Percentiles rank a stretch among this genome's conserved stretches.
Conservation (phyloP, 371 early-diverging fungal genomes). For the Dichotomocladium elegans region DNA sequence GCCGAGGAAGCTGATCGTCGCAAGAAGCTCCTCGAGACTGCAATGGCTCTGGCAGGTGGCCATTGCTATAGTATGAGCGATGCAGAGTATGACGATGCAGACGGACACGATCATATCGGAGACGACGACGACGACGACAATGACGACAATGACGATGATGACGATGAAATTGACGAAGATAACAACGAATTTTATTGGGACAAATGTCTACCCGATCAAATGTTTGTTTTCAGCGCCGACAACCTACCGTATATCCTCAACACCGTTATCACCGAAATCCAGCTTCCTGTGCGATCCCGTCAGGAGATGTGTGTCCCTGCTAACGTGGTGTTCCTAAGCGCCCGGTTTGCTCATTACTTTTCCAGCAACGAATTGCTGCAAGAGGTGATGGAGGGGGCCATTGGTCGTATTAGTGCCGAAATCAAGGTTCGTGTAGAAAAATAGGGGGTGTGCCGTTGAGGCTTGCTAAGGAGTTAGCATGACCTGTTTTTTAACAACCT, state of each 20-base stretch:
- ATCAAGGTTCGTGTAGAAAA: constrained; percentile 46
- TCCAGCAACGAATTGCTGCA: constrained; percentile 69
- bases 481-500: not conserved
- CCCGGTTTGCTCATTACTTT: constrained; percentile 84
- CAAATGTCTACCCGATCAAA: constrained; percentile 76
- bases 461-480: not conserved
- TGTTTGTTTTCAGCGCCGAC: constrained; percentile 83
- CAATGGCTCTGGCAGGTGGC: constrained; percentile 24
- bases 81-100: constrained; percentile 2
- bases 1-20: constrained; percentile 48
- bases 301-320: constrained; percentile 73
- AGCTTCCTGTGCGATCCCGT: constrained; percentile 46
- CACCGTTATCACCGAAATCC: constrained; percentile 62
- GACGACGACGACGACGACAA: constrained; percentile 12
- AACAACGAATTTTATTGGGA: constrained; percentile 69
- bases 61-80: too few relatives aligned
- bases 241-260: constrained; percentile 70
- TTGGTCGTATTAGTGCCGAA: constrained; percentile 54
- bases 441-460: not conserved
- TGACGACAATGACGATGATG: constrained; percentile 18
- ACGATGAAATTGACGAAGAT: constrained; percentile 13
- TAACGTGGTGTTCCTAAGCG: constrained; percentile 80
- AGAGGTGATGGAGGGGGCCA: constrained; percentile 58
- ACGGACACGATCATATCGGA: constrained; percentile 13
- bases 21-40: constrained; percentile 35